Conservation (phyloP, 129 eudicot genomes). For the Solidago caesia region DNA sequence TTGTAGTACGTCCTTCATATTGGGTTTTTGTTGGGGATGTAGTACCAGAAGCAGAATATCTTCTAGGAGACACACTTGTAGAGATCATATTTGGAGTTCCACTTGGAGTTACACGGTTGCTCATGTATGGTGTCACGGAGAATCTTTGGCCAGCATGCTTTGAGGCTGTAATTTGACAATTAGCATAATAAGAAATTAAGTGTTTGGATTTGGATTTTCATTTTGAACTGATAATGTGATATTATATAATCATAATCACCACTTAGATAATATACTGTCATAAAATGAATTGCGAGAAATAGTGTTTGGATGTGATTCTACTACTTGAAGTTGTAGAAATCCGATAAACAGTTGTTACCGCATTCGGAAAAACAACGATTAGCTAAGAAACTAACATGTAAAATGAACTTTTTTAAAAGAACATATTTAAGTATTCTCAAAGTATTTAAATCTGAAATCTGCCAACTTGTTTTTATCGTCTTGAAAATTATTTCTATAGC, state of each 20-base stretch:
- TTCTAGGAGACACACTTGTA: constrained; percentile 73
- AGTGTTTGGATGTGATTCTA: not conserved
- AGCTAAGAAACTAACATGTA: too few species aligned
- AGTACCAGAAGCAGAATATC: constrained; percentile 75
- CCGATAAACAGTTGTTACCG: not conserved
- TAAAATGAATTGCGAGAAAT: not conserved
- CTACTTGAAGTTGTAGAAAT: not conserved
- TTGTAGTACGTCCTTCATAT: constrained; percentile 61
- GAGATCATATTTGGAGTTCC: constrained; percentile 78
- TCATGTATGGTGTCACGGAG: constrained; percentile 66
- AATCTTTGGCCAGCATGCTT: constrained; percentile 54
- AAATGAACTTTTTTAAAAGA: too few species aligned
- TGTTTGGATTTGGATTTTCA: not conserved
- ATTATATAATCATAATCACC: not conserved
- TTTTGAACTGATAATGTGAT: not conserved
- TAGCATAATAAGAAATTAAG: not conserved
- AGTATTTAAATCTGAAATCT: not conserved
- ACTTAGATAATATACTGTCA: not conserved
- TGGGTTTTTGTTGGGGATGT: constrained; percentile 60
- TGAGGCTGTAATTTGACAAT: constrained; percentile 40
- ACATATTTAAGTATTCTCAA: not conserved
- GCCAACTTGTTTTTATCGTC: not conserved
- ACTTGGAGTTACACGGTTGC: constrained; percentile 74
- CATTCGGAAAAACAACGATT: not conserved
- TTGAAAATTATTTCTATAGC: not conserved